Evolutionary conservation across 2,329 filamentous ascomycete genomes (phyloP).

Genomic region (Orbilia oligospora): DNA sequence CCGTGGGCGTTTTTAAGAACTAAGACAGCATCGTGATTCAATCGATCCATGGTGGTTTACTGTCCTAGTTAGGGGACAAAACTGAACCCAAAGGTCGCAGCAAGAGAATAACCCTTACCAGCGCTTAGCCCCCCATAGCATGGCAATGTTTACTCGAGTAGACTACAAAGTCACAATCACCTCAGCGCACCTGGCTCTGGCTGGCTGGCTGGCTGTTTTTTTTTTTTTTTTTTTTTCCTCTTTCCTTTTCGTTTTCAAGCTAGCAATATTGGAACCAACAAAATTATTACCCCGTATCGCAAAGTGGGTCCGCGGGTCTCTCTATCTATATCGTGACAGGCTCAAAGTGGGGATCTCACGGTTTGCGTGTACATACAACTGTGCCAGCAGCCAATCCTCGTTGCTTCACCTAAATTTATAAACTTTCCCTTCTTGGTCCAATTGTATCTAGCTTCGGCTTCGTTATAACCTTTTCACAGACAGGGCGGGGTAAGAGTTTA

Average conservation of each 20-base stretch:
- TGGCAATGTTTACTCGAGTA: neutral
- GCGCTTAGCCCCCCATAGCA: conserved; percentile 18
- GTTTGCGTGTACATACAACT: neutral
- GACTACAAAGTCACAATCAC: no score
- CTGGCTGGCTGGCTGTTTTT: no score
- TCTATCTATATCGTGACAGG: conserved; percentile 33
- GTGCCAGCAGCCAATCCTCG: conserved; percentile 14
- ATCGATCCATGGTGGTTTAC: no score
- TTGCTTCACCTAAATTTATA: conserved; percentile 6
- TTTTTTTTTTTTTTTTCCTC: no score
- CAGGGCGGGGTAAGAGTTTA: conserved; percentile 38
- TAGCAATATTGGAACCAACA: conserved; percentile 13
- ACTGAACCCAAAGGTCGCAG: neutral
- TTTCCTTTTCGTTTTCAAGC: no score
- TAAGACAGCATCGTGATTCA: conserved; percentile 17
- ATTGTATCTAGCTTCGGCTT: conserved; percentile 46
- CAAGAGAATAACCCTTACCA: conserved; percentile 2
- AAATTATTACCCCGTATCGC: conserved; percentile 14
- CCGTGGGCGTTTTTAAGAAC: conserved; percentile 20
- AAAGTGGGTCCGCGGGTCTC: conserved; percentile 33
- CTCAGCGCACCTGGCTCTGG: no score
- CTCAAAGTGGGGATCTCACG: conserved; percentile 35
- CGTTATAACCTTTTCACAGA: conserved; percentile 30
- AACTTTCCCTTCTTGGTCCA: conserved; percentile 56
- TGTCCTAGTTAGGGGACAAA: conserved; percentile 8